Percentiles rank a stretch among this genome's conserved stretches.
phyloP scores from a whole-genome alignment of 495 filamentous ascomycete species.

The Niebla homalea region DNA sequence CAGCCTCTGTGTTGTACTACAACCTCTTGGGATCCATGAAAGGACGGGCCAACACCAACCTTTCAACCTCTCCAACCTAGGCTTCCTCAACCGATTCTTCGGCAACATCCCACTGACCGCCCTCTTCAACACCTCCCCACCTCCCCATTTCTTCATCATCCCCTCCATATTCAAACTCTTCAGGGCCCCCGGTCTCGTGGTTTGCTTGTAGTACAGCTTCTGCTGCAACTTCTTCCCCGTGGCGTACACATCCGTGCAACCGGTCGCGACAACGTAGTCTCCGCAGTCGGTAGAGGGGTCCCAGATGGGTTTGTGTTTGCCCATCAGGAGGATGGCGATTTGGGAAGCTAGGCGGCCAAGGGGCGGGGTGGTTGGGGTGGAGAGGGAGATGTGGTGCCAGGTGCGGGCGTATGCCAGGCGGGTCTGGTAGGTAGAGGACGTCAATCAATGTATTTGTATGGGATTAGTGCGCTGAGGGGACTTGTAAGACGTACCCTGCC shows the following conservation, averaged over 20 bases:
- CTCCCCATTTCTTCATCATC: slow-evolving; percentile 87
- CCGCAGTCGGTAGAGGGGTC: slow-evolving; percentile 95
- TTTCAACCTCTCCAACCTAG: slow-evolving; percentile 78
- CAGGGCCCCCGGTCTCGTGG: slow-evolving; percentile 74
- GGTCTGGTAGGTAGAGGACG: slow-evolving; percentile 45
- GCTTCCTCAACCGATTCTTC: slow-evolving; percentile 84
- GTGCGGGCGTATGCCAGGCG: slow-evolving; percentile 87
- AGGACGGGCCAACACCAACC: slow-evolving; percentile 31
- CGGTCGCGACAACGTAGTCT: slow-evolving; percentile 91
- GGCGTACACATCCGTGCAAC: slow-evolving; percentile 72
- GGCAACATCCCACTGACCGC: slow-evolving; percentile 95
- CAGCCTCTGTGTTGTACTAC: not conserved
- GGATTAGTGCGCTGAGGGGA: not conserved
- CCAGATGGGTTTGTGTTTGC: slow-evolving; percentile 98
- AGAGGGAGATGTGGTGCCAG: slow-evolving; percentile 82
- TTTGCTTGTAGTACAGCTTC: slow-evolving; percentile 92
- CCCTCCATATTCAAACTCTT: slow-evolving; percentile 86
- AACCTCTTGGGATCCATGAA: not conserved
- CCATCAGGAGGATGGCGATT: slow-evolving; percentile 89
- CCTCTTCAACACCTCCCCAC: slow-evolving; percentile 81
- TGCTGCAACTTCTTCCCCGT: slow-evolving; percentile 86
- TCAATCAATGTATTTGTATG: slow-evolving; percentile 1
- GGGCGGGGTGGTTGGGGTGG: slow-evolving; percentile 33
- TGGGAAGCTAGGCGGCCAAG: slow-evolving; percentile 83
- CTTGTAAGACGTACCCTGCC: slow-evolving; percentile 40